Base-by-base conservation (phyloP, 2,329 filamentous ascomycete genomes). In the Hypoxylon rubiginosum region DNA sequence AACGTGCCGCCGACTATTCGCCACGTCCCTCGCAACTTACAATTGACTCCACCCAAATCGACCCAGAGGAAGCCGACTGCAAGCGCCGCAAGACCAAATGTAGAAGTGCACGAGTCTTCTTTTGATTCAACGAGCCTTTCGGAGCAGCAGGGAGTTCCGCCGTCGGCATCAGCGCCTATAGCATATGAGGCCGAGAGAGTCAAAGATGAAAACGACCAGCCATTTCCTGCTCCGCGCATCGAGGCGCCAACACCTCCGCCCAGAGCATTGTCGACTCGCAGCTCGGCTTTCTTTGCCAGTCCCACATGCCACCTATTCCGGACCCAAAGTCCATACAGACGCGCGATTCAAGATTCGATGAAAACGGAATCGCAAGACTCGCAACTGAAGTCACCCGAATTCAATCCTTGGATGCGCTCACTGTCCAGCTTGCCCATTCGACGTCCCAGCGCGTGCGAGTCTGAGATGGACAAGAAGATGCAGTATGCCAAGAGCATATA, bases 321-420 rank as follows among this genome's bases (percentile, higher is more conserved):
- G 28, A 84, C 85, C 0, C 78, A 81, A 26, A 89, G 86, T 58
- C 86, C 86, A 0, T 90, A 85, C 68, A 83, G 86, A 2, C 83
- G 83, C 26, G 84, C 83, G 2, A 71, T 89, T 32, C 82, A 80
- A 48, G 80, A 82, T 53, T 83, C 77, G 1, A 86, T 86, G 70
- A 77, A 78, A 59, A 72, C 77, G 7, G 77, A 78, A 15, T 71
- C 80, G 7, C 73, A 75, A 15, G 66, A 64, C 1, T 67, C 74
- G 4, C 62, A 70, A 2, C 60, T 62, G 0, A 74, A 67, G 5
- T 74, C 75, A 3, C 68, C 77, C 0, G 78, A 77, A 28, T 76
- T 74, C 24, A 79, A 76, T 50, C 74, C 76, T 34, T 83, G 82
- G 72, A 73, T 81, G 52, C 77, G 76, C n/a, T 80, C 81, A 0